Evolutionary conservation across 371 early-diverging fungal genomes (phyloP).

Genomic region (Mucor ambiguus): DNA sequence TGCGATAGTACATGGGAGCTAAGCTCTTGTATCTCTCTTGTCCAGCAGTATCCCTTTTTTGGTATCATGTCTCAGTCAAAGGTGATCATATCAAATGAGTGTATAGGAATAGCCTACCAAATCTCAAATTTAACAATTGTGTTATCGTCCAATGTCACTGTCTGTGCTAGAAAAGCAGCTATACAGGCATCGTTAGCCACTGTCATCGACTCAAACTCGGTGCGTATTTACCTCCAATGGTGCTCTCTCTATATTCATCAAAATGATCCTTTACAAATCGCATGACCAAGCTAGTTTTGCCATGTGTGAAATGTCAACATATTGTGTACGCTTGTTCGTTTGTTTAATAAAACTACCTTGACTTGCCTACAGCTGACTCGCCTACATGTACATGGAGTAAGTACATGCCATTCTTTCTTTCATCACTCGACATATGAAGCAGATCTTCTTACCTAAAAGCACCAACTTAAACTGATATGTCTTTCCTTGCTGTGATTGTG

Average conservation of each 20-base stretch:
- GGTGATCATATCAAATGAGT: neutral
- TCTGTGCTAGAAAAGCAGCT: constrained; percentile 84
- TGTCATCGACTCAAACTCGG: neutral
- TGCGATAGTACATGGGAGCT: constrained; percentile 99
- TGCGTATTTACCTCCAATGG: constrained; percentile 82
- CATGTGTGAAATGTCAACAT: constrained; percentile 19
- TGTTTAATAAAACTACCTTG: constrained; percentile 55
- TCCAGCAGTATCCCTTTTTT: constrained; percentile 91
- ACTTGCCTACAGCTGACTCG: constrained; percentile 88
- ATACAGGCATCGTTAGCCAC: neutral
- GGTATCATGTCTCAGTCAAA: neutral
- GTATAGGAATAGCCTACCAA: constrained; percentile 60
- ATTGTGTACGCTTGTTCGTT: neutral
- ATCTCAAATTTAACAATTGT: constrained; percentile 83
- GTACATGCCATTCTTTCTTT: neutral
- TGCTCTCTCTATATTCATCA: constrained; percentile 97
- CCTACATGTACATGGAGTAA: constrained; percentile 44
- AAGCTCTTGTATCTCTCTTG: constrained; percentile 95
- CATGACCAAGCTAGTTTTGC: constrained; percentile 76
- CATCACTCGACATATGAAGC: neutral
- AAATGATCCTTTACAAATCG: constrained; percentile 97
- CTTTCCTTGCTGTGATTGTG: constrained; percentile 46
- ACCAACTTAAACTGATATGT: constrained; percentile 80
- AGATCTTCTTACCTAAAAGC: constrained; percentile 61
- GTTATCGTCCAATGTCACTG: constrained; percentile 66